Percentiles rank a stretch among this genome's conserved stretches.
phyloP scores from a whole-genome alignment of 164 flowering plant species.

The Macadamia integrifolia region DNA sequence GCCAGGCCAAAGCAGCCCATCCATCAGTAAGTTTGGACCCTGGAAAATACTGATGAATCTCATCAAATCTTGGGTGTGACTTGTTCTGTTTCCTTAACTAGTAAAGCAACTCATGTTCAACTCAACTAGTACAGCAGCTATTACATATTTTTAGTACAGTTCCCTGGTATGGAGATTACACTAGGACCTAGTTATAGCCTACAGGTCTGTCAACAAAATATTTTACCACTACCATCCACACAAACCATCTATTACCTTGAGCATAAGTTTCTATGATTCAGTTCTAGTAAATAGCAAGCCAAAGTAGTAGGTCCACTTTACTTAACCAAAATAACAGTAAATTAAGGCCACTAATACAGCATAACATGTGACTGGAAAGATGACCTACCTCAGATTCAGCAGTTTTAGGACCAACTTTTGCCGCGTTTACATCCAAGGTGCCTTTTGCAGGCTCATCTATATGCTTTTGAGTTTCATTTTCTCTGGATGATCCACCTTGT shows the following conservation, averaged over 20 bases:
- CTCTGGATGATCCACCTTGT: constrained; percentile 35
- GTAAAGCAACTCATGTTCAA: too few relatives aligned
- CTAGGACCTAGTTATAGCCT: too few relatives aligned
- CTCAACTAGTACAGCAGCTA: too few relatives aligned
- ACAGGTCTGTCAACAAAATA: too few relatives aligned
- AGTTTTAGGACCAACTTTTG: constrained; percentile 42
- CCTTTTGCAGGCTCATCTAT: constrained; percentile 44
- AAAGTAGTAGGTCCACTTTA: neutral
- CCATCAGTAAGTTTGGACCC: too few relatives aligned
- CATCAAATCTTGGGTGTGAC: too few relatives aligned
- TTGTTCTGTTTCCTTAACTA: too few relatives aligned
- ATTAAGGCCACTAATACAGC: neutral
- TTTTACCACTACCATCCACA: too few relatives aligned
- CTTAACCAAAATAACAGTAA: neutral
- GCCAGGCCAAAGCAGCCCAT: too few relatives aligned
- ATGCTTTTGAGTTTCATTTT: constrained; percentile 45
- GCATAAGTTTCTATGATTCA: neutral
- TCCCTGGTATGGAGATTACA: too few relatives aligned
- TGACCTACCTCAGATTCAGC: constrained; percentile 68
- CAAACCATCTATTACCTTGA: neutral
- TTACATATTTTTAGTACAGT: too few relatives aligned
- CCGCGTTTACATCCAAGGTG: constrained; percentile 43
- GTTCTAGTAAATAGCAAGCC: neutral
- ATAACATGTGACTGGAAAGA: neutral
- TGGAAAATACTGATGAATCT: too few relatives aligned